Percentiles rank a stretch among this genome's conserved stretches.
Conservation (phyloP, 768 basidiomycete genomes). For the Leccinellum luteum region DNA sequence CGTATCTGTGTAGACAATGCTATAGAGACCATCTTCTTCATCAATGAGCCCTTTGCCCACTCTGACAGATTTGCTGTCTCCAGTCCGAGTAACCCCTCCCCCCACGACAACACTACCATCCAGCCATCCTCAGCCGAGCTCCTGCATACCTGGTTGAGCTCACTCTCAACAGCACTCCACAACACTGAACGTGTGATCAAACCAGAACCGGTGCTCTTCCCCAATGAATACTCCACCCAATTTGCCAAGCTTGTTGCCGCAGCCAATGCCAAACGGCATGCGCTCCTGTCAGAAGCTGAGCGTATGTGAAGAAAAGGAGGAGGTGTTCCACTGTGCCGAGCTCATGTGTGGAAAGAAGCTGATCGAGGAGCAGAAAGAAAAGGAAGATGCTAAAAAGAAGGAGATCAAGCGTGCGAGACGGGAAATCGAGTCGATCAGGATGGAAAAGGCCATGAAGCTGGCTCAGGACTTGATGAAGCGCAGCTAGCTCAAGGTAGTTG, state of each 20-base stretch:
- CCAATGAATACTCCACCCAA: conserved; percentile 27
- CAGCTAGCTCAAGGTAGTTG: conserved; percentile 69
- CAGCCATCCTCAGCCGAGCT: too few relatives aligned
- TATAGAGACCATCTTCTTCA: too few relatives aligned
- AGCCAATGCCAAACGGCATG: conserved; percentile 57
- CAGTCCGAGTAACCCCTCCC: not conserved
- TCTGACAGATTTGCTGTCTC: conserved; percentile 33
- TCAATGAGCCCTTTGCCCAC: conserved; percentile 18
- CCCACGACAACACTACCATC: too few relatives aligned
- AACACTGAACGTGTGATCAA: too few relatives aligned
- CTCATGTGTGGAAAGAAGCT: conserved; percentile 61
- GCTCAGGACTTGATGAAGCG: conserved; percentile 80
- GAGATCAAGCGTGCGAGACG: too few relatives aligned
- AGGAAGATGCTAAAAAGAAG: too few relatives aligned
- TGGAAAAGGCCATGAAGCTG: conserved; percentile 80
- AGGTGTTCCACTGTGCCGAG: conserved; percentile 73
- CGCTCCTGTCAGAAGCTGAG: conserved; percentile 52
- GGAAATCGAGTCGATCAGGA: too few relatives aligned
- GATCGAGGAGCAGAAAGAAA: conserved; percentile 54
- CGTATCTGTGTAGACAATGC: too few relatives aligned
- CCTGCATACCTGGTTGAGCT: conserved; percentile 33
- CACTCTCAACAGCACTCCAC: conserved; percentile 37
- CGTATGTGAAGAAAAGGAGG: conserved; percentile 86
- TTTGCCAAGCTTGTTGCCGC: too few relatives aligned
- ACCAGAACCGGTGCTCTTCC: conserved; percentile 13